These are phyloP conservation scores for Juglanconis oblonga DNA, from an alignment of 2,329 filamentous ascomycete species.

Conservation along the genomic window DNA sequence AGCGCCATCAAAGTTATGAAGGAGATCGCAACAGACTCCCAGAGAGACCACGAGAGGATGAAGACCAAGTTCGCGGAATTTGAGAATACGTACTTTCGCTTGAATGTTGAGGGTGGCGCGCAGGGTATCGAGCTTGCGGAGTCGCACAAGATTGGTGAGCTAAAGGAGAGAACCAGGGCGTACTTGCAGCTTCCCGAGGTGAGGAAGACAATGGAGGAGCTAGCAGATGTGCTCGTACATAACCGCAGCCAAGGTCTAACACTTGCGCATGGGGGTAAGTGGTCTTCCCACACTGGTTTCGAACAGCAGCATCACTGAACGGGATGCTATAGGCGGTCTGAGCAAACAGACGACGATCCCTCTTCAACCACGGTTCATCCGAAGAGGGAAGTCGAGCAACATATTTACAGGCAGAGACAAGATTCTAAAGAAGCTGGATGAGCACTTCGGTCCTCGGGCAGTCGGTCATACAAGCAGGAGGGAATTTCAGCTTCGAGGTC, in stretches of 20 bases:
- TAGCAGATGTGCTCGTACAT: slow-evolving; percentile 20
- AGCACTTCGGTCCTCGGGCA: slow-evolving; percentile 14
- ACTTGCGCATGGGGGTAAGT: slow-evolving; percentile 23
- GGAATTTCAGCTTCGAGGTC: slow-evolving; percentile 25
- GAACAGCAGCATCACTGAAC: background rate
- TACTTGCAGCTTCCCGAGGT: slow-evolving; percentile 22
- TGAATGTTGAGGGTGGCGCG: slow-evolving; percentile 26
- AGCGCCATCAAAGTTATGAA: background rate
- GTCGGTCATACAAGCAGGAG: slow-evolving; percentile 7
- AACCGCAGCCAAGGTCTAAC: slow-evolving; percentile 19
- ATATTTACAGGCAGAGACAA: slow-evolving; percentile 27
- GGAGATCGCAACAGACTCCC: slow-evolving; percentile 19
- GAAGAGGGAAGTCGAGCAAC: slow-evolving; percentile 13
- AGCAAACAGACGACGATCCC: slow-evolving; percentile 20
- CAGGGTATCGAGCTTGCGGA: no score
- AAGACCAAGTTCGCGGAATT: slow-evolving; percentile 16
- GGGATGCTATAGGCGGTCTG: slow-evolving; percentile 10
- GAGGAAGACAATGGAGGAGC: slow-evolving; percentile 18
- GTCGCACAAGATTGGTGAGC: slow-evolving; percentile 23
- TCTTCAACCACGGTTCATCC: background rate
- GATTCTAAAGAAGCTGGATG: slow-evolving; percentile 22
- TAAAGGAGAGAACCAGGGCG: slow-evolving; percentile 22
- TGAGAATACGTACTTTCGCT: slow-evolving; percentile 26
- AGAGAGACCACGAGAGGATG: slow-evolving; percentile 21
- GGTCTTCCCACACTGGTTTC: no score